These are phyloP conservation scores for Pelargonium nanum DNA, from an alignment of 345 rosid genomes.

Conservation along the genomic window DNA sequence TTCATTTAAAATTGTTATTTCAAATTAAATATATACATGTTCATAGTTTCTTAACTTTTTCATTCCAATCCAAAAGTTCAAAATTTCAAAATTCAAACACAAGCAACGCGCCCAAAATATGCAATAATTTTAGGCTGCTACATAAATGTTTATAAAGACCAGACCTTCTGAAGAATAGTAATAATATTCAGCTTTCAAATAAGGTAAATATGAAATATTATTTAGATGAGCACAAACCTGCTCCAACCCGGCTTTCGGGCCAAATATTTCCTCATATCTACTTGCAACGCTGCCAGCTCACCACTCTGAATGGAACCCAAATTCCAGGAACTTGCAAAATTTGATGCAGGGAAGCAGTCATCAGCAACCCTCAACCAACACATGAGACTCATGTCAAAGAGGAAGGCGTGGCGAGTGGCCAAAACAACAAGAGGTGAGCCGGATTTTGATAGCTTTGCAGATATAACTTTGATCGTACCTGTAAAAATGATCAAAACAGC, in stretches of 20 bases:
- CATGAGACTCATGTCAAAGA: slow-evolving; percentile 77
- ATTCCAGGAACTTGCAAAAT: slow-evolving; percentile 89
- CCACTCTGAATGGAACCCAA: slow-evolving; percentile 74
- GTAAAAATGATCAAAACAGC: slow-evolving; percentile 10
- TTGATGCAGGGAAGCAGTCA: slow-evolving; percentile 98
- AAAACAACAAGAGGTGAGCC: slow-evolving; percentile 95
- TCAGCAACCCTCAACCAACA: slow-evolving; percentile 98
- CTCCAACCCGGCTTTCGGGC: slow-evolving; percentile 98
- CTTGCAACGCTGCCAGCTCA: slow-evolving; percentile 89
- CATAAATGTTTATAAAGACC: no score
- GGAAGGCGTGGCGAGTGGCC: slow-evolving; percentile 90
- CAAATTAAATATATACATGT: no score
- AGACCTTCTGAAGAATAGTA: no score
- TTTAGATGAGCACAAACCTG: slow-evolving; percentile 42
- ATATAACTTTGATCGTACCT: slow-evolving; percentile 83
- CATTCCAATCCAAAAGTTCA: no score
- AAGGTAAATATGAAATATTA: no score
- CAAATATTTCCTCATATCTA: slow-evolving; percentile 85
- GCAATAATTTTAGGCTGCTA: no score
- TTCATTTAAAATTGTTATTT: no score
- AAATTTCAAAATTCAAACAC: no score
- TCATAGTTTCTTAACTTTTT: no score
- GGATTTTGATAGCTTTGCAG: slow-evolving; percentile 83
- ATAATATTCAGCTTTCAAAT: no score
- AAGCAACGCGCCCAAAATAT: no score